Conservation (phyloP, 441 rosid species). For the Dalechampia spathulata region DNA sequence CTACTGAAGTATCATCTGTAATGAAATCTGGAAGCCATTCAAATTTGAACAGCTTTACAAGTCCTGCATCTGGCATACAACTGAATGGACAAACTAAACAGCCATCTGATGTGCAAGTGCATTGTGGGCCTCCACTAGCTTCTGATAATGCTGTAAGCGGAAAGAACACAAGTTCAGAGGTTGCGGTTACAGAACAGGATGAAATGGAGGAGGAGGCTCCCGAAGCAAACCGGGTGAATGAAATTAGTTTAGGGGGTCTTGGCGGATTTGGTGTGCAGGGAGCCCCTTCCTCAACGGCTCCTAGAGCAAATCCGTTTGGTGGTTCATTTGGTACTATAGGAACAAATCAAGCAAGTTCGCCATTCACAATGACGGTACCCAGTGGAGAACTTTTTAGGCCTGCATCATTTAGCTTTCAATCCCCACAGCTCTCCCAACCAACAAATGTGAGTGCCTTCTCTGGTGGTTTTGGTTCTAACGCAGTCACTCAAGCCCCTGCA, state of each 20-base stretch:
- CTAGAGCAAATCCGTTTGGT: constrained; percentile 73
- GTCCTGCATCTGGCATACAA: constrained; percentile 31
- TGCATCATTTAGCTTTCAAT: constrained; percentile 77
- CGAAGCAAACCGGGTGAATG: constrained; percentile 47
- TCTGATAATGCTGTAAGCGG: constrained; percentile 29
- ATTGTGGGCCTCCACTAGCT: constrained; percentile 26
- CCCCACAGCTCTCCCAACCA: constrained; percentile 51
- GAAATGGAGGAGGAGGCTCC: constrained; percentile 98
- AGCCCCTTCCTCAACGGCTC: constrained; percentile 36
- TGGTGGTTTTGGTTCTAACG: constrained; percentile 50
- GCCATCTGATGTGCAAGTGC: constrained; percentile 22
- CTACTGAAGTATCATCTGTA: constrained; percentile 28
- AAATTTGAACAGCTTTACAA: constrained; percentile 21
- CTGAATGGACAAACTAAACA: constrained; percentile 40
- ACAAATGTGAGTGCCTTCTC: constrained; percentile 42
- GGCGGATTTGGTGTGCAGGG: constrained; percentile 52
- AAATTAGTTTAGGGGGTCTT: constrained; percentile 59
- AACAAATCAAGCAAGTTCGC: constrained; percentile 35
- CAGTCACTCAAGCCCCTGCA: constrained; percentile 39
- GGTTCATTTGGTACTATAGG: constrained; percentile 52
- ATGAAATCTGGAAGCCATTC: constrained; percentile 32
- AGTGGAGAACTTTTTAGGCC: constrained; percentile 82
- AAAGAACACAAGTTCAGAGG: constrained; percentile 39
- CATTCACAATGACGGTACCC: constrained; percentile 51
- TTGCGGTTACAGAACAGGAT: constrained; percentile 54